Percentiles rank a stretch among this genome's conserved stretches.
phyloP scores from a whole-genome alignment of 1,139 yeast species.

The Eremothecium cymbalariae region DNA sequence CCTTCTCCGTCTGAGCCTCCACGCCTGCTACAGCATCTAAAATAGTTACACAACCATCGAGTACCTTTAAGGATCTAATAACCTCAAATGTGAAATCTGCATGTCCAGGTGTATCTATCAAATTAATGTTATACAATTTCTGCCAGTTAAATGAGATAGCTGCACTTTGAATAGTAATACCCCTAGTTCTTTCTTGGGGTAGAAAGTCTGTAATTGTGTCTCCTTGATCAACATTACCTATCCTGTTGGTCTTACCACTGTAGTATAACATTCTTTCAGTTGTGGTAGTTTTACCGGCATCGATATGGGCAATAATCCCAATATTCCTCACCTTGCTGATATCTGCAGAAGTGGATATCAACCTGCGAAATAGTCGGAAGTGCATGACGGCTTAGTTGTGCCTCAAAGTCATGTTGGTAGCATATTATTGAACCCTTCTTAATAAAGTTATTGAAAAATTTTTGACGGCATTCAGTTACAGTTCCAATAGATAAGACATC shows the following conservation, averaged over 20 bases:
- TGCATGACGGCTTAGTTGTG: too few relatives aligned
- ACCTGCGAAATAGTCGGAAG: constrained; percentile 8
- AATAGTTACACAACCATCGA: constrained; percentile 90
- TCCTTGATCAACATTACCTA: constrained; percentile 95
- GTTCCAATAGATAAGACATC: not conserved
- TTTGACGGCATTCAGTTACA: not conserved
- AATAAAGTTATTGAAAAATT: not conserved
- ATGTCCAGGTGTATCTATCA: constrained; percentile 97
- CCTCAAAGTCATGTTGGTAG: not conserved
- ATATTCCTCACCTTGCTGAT: constrained; percentile 31
- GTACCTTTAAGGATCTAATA: constrained; percentile 73
- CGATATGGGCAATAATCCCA: constrained; percentile 93
- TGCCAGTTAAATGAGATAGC: constrained; percentile 88
- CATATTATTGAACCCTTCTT: not conserved
- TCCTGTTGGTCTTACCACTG: constrained; percentile 68
- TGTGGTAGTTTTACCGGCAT: constrained; percentile 93
- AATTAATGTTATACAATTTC: constrained; percentile 59
- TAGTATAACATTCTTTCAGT: constrained; percentile 90
- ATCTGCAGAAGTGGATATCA: constrained; percentile 14
- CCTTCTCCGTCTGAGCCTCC: constrained; percentile 95
- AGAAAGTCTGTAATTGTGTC: constrained; percentile 92
- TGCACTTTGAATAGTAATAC: constrained; percentile 94
- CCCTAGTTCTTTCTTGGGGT: constrained; percentile 85
- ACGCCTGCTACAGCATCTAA: constrained; percentile 97
- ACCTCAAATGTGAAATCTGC: constrained; percentile 97